Base-by-base conservation (phyloP, 768 basidiomycete species). In the Pisolithus sp. region DNA sequence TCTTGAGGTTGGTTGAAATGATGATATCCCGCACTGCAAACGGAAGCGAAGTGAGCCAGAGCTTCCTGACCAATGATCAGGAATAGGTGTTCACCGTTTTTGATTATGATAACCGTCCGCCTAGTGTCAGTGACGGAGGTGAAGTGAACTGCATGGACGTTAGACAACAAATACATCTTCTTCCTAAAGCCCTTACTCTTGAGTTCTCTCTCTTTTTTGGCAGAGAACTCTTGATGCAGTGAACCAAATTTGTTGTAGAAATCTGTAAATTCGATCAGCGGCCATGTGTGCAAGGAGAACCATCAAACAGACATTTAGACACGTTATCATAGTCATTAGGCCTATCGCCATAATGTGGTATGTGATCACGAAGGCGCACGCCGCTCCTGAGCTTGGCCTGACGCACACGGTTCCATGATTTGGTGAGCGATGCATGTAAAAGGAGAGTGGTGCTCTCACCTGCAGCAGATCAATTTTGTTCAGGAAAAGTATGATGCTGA, bases 71-170 rank as follows among this genome's bases (percentile, higher is more conserved):
- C 12, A 34, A 34, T 15, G 18, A 21, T 47, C 46, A 48, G 34
- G 42, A 26, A 7, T 9, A 24, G 23, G 68, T n/a, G n/a, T 80
- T 52, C 59, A 89, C 88, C 87, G 54, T 77, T 78, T 31, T 80
- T 71, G 58, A 91, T 90, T 60, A 91, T 89, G 15, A 77, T 83
- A 37, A 77, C 74, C 36, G 89, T 91, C 57, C 76, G 73, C 63
- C 78, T 76, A 53, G 85, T 89, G 69, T 91, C 87, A n/a, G 83
- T 89, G 46, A 91, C 89, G 48, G 86, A 78, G 9, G 89, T 91
- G 51, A 83, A 73, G 66, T 91, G 88, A 49, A 87, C 89, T 91
- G 55, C 37, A 34, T 20, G 0, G 15, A 13, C 7, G 23, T 69
- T 23, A 66, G 59, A 50, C 24, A 28, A 20, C 4, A 21, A 2